Conservation (phyloP, 2,329 filamentous ascomycete species). For the Clonostachys rosea region DNA sequence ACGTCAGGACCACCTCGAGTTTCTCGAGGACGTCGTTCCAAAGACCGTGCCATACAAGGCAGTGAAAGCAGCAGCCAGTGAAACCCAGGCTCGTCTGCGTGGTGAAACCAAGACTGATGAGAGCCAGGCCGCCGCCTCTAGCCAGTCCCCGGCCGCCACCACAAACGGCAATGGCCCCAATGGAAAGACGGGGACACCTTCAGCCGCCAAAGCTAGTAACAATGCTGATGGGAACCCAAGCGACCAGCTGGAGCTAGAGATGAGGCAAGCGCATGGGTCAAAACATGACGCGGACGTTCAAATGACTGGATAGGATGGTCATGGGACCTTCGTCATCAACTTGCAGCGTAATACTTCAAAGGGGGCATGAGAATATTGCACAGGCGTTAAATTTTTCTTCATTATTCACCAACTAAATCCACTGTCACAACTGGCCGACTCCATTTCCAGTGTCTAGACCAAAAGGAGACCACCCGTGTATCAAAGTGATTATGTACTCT, state of each 20-base stretch:
- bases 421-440: not conserved
- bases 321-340: no score
- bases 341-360: no score
- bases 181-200: conserved; percentile 11
- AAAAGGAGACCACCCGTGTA: not conserved
- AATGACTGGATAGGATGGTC: conserved; percentile 45
- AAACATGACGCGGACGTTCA: conserved; percentile 46
- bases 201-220: not conserved
- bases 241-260: conserved; percentile 51
- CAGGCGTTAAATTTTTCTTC: not conserved
- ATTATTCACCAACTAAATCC: not conserved
- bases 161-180: conserved; percentile 18
- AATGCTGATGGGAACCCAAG: conserved; percentile 33
- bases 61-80: conserved; percentile 60
- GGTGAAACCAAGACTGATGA: conserved; percentile 29
- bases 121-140: conserved; percentile 8
- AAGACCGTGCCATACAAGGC: conserved; percentile 78
- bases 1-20: conserved; percentile 90
- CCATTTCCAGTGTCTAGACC: not conserved
- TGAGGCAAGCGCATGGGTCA: conserved; percentile 35
- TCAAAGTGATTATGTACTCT: not conserved
- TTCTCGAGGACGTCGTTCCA: conserved; percentile 86
- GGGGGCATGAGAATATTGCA: no score
- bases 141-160: conserved; percentile 6
- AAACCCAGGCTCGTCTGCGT: conserved; percentile 12